Evolutionary conservation across 2,329 filamentous ascomycete genomes (phyloP).

Genomic region (Alternaria solani): DNA sequence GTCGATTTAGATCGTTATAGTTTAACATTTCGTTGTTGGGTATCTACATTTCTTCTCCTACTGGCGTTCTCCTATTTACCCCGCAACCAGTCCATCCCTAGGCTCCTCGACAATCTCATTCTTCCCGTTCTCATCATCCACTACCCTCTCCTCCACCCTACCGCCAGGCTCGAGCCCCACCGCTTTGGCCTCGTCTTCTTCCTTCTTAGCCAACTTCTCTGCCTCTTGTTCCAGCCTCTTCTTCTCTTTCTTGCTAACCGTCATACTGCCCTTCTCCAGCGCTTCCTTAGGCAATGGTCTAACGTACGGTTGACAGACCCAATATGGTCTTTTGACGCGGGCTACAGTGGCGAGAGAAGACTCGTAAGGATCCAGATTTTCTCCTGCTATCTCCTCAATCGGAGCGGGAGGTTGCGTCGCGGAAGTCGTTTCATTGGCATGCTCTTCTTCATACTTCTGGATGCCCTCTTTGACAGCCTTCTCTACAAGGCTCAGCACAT

Average conservation of each 20-base stretch:
- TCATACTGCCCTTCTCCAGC: constrained; percentile 78
- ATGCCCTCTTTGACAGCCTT: constrained; percentile 75
- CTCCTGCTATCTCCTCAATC: neutral
- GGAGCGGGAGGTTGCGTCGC: constrained; percentile 2
- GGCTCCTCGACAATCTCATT: constrained; percentile 49
- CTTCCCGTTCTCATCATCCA: constrained; percentile 19
- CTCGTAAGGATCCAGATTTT: constrained; percentile 52
- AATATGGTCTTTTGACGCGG: constrained; percentile 82
- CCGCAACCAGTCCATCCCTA: constrained; percentile 53
- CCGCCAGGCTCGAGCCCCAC: constrained; percentile 38
- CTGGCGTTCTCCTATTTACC: neutral
- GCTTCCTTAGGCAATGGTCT: constrained; percentile 89
- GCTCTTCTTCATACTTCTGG: constrained; percentile 66
- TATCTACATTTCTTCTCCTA: neutral
- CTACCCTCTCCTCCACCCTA: constrained; percentile 62
- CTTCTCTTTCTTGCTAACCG: constrained; percentile 72
- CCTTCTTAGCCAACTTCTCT: constrained; percentile 50
- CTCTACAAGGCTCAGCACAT: constrained; percentile 78
- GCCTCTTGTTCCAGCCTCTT: constrained; percentile 51
- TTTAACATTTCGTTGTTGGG: neutral
- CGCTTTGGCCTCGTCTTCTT: constrained; percentile 36
- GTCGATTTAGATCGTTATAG: too few relatives aligned
- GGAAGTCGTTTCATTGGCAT: constrained; percentile 6
- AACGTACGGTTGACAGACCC: constrained; percentile 88
- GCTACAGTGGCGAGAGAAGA: constrained; percentile 72